These are phyloP conservation scores for Microthlaspi erraticum DNA, from an alignment of 345 rosid species.

Conservation along the genomic window DNA sequence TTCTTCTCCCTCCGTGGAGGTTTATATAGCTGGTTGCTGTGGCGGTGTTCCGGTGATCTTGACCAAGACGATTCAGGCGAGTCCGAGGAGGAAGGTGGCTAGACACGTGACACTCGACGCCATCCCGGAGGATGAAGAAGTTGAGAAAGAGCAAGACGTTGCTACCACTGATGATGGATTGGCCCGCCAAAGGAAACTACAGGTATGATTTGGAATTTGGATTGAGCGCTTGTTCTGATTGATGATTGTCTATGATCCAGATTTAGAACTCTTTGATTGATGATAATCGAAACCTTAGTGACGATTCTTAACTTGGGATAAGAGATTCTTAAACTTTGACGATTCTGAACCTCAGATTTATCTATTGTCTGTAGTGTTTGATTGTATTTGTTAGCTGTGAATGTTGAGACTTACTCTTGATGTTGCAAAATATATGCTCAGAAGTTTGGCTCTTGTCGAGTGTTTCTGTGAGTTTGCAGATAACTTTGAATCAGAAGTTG, in stretches of 20 bases:
- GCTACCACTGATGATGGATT: conserved; percentile 34
- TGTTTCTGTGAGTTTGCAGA: background rate
- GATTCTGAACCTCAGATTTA: no score
- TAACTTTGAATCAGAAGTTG: background rate
- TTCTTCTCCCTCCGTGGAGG: conserved; percentile 78
- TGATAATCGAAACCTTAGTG: background rate
- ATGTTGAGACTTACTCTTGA: background rate
- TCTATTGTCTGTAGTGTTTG: background rate
- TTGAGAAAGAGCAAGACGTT: conserved; percentile 51
- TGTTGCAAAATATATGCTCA: background rate
- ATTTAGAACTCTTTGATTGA: no score
- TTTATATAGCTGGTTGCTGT: conserved; percentile 87
- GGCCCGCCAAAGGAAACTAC: conserved; percentile 52
- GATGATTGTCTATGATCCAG: background rate
- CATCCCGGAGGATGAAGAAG: conserved; percentile 89
- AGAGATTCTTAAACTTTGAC: background rate
- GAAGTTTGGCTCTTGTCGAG: background rate
- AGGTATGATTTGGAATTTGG: conserved; percentile 45
- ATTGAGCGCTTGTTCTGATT: background rate
- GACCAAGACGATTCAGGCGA: conserved; percentile 74
- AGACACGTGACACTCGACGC: conserved; percentile 67
- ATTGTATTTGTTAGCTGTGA: background rate
- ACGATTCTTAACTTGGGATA: background rate
- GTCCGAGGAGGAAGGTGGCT: conserved; percentile 67
- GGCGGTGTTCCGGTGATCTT: conserved; percentile 84